Evolutionary conservation across 2,329 filamentous ascomycete species (phyloP), one percentile per base, ranked within the genome.

Genomic region (Capronia coronata): DNA sequence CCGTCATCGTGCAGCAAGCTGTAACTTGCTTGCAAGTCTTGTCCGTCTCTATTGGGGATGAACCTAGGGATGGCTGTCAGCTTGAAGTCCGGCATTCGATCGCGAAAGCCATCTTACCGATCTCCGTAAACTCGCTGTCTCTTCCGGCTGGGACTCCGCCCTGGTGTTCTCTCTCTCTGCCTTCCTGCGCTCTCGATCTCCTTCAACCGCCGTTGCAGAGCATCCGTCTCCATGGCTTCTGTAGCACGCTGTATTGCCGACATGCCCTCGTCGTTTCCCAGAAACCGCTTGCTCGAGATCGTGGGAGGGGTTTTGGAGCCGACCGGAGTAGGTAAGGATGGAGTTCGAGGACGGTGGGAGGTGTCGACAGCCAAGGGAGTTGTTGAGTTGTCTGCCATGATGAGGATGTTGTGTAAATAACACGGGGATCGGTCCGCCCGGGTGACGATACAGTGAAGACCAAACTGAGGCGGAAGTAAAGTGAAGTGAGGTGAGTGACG

Each of bases 11-110:
- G 87, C 22, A 97, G 75, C 48, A 97, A 73, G 65, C 83, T 95
- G 69, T 93, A 97, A 67, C 89, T 94, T 46, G 91, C 89, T 65
- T 91, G 86, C 19, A 97, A 74, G 68, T 98, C 93, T 67, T 95
- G 89, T 4, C 91, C 93, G 57, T 90, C 84, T 35, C 93, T 81
- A 61, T 93, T 94, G 22, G 93, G 93, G 59, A 98, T 97, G 66
- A 98, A 98, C 62, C 93, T 94, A 64, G 25, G 19, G 50, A 27
- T 18, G 40, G 30, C 25, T 7, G 35, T 54, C 52, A 54, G 44
- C 32, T 38, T 5, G 22, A 55, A 39, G 32, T 32, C 25, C 21
- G 16, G 6, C 27, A 16, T 30, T 23, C 42, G 1, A 6, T 2
- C n/a, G 3, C 29, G n/a, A 19, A 18, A 37, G 14, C 14, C 42